Base-by-base conservation (phyloP, 2,329 filamentous ascomycete genomes). In the Fusarium torulosum region DNA sequence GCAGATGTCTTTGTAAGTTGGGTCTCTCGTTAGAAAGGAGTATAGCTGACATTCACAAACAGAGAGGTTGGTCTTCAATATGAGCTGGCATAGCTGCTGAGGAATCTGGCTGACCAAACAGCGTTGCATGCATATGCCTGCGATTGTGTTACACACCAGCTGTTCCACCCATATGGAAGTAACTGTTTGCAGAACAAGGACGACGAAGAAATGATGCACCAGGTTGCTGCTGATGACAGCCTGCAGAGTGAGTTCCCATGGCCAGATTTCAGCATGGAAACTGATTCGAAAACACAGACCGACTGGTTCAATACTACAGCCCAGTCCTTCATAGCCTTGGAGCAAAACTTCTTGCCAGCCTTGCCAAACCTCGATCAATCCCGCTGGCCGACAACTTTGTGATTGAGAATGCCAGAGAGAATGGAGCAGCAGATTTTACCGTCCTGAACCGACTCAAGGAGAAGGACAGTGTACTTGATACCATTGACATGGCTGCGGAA, bases 171-270 rank as follows among this genome's bases (percentile, higher is more conserved):
- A 0, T 82, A 87, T 58, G 89, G 89, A 3, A 86, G 87, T 2
- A 81, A 88, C 61, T 90, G 88, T 10, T 80, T 91, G 3, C 80
- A 84, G 29, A 78, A 82, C 19, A 69, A 78, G 31, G 74, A 82
- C n/a, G 88, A 91, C 55, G 85, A 88, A 63, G 81, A 85, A 15
- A 85, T 92, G 75, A 91, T 92, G 89, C 83, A 87, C 56, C 87
- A 92, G 71, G 82, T 91, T 4, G 87, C 89, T 1, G 88, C 89
- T 60, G 89, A 91, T 62, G 84, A 90, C 67, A 91, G 88, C 70
- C 78, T 91, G 10, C 86, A 89, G 72, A 89, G 89, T 90, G 70
- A 72, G 84, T 52, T 17, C n/a, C 78, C 4, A 8, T 21, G 17
- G 1, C 21, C 7, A 23, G 9, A 35, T 10, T 8, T 29, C 21